A percentile compares a stretch with the other conserved stretches of the same genome.
Evolutionary conservation across 2,329 filamentous ascomycete genomes (phyloP).

Genomic region (Curvularia sp.): DNA sequence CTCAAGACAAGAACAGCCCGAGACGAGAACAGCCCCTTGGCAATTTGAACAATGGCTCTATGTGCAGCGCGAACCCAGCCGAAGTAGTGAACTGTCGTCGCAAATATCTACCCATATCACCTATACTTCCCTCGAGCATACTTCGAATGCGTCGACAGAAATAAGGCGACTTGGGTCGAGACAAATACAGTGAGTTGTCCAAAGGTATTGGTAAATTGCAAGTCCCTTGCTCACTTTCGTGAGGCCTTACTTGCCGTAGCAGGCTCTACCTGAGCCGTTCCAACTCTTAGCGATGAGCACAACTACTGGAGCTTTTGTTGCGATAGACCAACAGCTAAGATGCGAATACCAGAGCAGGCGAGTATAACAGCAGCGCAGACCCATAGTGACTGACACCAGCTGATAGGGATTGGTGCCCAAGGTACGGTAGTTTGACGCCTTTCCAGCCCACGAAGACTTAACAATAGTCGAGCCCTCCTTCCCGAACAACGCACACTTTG

Average conservation of each 20-base stretch:
- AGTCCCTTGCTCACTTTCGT: not conserved
- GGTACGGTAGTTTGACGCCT: not conserved
- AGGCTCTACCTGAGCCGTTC: not conserved
- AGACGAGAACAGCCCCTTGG: not conserved
- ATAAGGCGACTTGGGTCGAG: not conserved
- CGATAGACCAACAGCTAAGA: not conserved
- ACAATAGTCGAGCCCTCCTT: conserved; percentile 2
- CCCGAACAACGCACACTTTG: not conserved
- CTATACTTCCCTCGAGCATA: not conserved
- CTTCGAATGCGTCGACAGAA: not conserved
- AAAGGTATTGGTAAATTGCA: not conserved
- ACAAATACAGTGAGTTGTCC: too few species aligned
- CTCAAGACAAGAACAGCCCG: too few species aligned
- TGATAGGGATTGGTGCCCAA: not conserved
- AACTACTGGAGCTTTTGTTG: not conserved
- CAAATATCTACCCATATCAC: not conserved
- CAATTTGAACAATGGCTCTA: not conserved
- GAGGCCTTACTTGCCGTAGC: conserved; percentile 3
- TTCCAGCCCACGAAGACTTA: not conserved
- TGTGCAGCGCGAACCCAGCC: not conserved
- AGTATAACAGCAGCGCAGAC: not conserved
- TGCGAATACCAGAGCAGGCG: not conserved
- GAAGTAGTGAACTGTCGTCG: not conserved
- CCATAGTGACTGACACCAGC: not conserved
- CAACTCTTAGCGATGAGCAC: not conserved